Base-by-base conservation (phyloP, 2,329 filamentous ascomycete species). In the Penicillium verrucosum region DNA sequence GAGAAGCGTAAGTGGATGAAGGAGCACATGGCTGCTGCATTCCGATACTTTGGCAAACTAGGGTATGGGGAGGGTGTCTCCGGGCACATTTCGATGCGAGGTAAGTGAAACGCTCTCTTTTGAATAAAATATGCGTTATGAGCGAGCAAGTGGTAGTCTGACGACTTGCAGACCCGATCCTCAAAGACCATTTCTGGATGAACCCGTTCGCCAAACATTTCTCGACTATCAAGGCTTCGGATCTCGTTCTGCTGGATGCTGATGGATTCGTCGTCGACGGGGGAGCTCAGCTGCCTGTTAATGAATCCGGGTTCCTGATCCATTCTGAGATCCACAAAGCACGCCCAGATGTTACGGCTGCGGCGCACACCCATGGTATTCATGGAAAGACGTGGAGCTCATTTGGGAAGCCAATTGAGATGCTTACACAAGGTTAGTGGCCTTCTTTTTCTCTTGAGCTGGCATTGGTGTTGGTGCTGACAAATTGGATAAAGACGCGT, bases 351-450 rank as follows among this genome's bases (percentile, higher is more conserved):
- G 78, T 86, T 29, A 75, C 81, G 54, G 82, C 81, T 51, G 83
- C 83, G 4, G 82, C 82, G 0, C 84, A 86, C 67, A 81, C 80
- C 1, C 84, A 85, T 68, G 80, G 78, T 16, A 76, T 85, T 47
- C 80, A 85, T 63, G 84, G 84, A 4, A 81, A 83, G 48, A 81
- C 85, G 11, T 88, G 88, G 75, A 84, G 82, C 64, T 74, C 83
- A 0, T 79, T 87, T 23, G 85, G 86, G 8, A 81, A 81, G 57
- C 77, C 78, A 7, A 76, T 86, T 44, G 82, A 85, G 57, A 85
- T 81, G 65, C 80, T 82, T 45, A 83, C 82, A 0, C 84, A 86
- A 69, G 84, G 85, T 85, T 16, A 23, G 60, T 45, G 4, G 10
- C 25, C 2, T 48, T 9, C n/a, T 6, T 32, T 21, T 53, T 21